Percentiles rank a stretch among this genome's conserved stretches.
These are phyloP conservation scores for Ceratocystis cacaofunesta DNA, from an alignment of 2,329 filamentous ascomycete species.

Conservation along the genomic window DNA sequence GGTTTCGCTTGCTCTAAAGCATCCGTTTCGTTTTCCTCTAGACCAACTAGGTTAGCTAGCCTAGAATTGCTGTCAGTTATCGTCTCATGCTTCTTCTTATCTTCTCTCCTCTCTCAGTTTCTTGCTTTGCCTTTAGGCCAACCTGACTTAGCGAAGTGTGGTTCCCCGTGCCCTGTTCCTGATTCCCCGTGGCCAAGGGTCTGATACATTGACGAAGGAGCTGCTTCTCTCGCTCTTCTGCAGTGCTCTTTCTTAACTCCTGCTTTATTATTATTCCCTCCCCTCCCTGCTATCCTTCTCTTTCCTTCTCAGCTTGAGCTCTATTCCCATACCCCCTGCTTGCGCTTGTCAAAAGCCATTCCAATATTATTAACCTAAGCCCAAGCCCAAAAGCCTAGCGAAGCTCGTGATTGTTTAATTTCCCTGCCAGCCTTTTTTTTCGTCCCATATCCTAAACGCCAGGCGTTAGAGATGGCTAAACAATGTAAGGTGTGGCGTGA, in stretches of 20 bases:
- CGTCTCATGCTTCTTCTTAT: not conserved
- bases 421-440: not conserved
- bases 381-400: not conserved
- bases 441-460: constrained; percentile 14
- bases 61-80: not conserved
- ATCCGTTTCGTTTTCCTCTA: not conserved
- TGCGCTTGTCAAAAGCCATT: not conserved
- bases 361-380: not conserved
- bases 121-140: not conserved
- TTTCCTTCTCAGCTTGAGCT: not conserved
- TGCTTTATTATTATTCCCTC: not conserved
- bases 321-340: too few relatives aligned
- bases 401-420: not conserved
- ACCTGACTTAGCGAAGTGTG: not conserved
- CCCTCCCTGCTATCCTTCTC: not conserved
- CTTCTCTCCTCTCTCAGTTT: not conserved
- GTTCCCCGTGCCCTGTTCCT: not conserved
- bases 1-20: not conserved
- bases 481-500: constrained; percentile 4
- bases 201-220: not conserved
- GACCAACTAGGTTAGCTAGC: not conserved
- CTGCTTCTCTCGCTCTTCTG: not conserved
- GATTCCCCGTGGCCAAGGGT: not conserved
- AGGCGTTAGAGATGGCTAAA: constrained; percentile 1
- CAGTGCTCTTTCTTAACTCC: not conserved